Percentiles rank a stretch among this genome's conserved stretches.
phyloP scores from a whole-genome alignment of 106 monocot genomes.

The Acanthochlamys bracteata region DNA sequence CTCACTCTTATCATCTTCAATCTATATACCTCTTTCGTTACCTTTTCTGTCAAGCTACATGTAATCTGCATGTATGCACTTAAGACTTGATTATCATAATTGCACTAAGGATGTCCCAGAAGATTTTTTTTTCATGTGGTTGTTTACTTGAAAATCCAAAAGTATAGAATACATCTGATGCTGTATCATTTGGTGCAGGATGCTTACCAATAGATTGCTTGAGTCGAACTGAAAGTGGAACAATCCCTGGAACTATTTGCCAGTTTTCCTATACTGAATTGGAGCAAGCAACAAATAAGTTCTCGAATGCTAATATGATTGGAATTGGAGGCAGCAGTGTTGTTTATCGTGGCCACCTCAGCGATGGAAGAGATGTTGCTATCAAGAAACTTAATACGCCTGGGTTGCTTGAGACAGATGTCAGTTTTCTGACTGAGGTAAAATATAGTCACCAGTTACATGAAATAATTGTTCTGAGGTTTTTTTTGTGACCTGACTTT shows the following conservation, averaged over 20 bases:
- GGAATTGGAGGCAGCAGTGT: constrained; percentile 80
- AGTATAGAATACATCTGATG: neutral
- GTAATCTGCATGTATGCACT: too few species aligned
- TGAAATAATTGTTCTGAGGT: too few species aligned
- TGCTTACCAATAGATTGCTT: constrained; percentile 24
- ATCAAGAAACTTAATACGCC: constrained; percentile 61
- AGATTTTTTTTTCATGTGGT: neutral
- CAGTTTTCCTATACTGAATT: constrained; percentile 77
- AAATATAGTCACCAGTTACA: too few species aligned
- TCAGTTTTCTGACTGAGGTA: constrained; percentile 72
- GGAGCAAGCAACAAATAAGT: constrained; percentile 69
- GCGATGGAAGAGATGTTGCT: constrained; percentile 65
- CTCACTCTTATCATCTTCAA: neutral
- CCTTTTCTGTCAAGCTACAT: too few species aligned
- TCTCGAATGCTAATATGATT: constrained; percentile 65
- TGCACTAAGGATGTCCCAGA: too few species aligned
- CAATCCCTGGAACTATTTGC: constrained; percentile 33
- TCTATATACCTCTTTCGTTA: too few species aligned
- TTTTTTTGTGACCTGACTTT: too few species aligned
- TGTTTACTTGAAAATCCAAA: neutral
- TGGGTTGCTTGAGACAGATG: constrained; percentile 34
- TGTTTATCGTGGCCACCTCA: constrained; percentile 68
- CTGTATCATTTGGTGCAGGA: constrained; percentile 19
- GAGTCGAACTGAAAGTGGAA: constrained; percentile 26
- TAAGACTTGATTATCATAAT: too few species aligned